A percentile compares a stretch with the other conserved stretches of the same genome.
phyloP scores from a whole-genome alignment of 768 basidiomycete species.

The Hirschioporus abietinus region DNA sequence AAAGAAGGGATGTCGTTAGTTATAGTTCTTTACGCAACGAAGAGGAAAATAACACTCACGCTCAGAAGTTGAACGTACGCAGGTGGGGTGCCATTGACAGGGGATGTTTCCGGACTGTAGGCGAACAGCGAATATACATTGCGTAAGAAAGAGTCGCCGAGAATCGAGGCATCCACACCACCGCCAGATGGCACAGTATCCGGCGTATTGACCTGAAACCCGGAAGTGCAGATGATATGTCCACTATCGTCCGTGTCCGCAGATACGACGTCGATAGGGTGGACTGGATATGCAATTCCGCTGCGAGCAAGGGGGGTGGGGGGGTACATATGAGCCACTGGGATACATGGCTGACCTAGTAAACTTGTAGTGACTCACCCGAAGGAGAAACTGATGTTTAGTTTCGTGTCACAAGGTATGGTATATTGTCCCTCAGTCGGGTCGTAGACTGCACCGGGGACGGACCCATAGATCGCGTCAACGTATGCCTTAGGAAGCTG shows the following conservation, averaged over 20 bases:
- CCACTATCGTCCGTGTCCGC: slow-evolving; percentile 1
- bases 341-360: background rate
- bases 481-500: slow-evolving; percentile 12
- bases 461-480: slow-evolving; percentile 15
- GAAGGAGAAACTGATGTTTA: slow-evolving; percentile 14
- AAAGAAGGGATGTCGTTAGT: background rate
- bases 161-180: slow-evolving; percentile 4
- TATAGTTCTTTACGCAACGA: background rate
- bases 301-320: background rate
- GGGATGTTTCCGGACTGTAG: slow-evolving; percentile 10
- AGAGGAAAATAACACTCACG: slow-evolving; percentile 4
- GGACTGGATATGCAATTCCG: slow-evolving; percentile 11
- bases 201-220: background rate
- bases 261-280: slow-evolving; percentile 12
- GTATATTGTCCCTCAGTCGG: slow-evolving; percentile 6
- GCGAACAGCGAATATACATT: slow-evolving; percentile 17
- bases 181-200: background rate
- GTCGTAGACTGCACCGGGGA: slow-evolving; percentile 11
- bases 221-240: slow-evolving; percentile 4
- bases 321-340: background rate
- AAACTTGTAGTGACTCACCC: slow-evolving; percentile 14
- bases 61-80: slow-evolving; percentile 15
- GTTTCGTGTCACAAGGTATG: slow-evolving; percentile 14
- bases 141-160: slow-evolving; percentile 17
- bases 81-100: background rate